phyloP scores from a whole-genome alignment of 495 filamentous ascomycete genomes.

The Penicillium paradoxum region DNA sequence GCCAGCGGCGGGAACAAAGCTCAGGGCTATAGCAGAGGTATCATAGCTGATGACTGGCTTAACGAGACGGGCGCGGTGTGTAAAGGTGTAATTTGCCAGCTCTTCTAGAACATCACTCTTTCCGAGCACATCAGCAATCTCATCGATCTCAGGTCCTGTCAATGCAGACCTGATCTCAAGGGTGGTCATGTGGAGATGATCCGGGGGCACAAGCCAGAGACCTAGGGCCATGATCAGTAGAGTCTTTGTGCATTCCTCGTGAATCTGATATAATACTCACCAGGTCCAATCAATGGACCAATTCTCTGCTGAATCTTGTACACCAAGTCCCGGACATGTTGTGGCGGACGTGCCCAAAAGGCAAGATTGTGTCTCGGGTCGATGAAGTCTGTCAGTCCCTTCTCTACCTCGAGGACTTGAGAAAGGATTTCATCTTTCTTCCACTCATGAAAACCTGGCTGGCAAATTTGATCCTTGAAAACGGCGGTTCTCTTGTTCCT shows the following conservation, averaged over 20 bases:
- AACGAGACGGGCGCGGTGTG: slow-evolving; percentile 64
- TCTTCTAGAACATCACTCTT: slow-evolving; percentile 36
- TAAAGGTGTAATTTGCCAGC: slow-evolving; percentile 59
- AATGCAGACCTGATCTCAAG: slow-evolving; percentile 74
- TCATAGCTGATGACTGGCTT: slow-evolving; percentile 84
- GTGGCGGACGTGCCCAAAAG: slow-evolving; percentile 81
- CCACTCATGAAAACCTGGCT: slow-evolving; percentile 62
- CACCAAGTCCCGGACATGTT: slow-evolving; percentile 60
- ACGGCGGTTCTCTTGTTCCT: slow-evolving; percentile 66
- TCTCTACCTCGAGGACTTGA: slow-evolving; percentile 43
- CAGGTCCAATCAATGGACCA: slow-evolving; percentile 50
- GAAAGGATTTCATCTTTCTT: slow-evolving; percentile 70
- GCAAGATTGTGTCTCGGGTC: slow-evolving; percentile 78
- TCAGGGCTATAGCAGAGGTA: slow-evolving; percentile 74
- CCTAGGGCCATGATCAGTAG: slow-evolving; percentile 38
- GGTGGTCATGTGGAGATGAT: slow-evolving; percentile 77
- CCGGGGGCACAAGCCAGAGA: slow-evolving; percentile 77
- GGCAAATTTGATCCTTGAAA: slow-evolving; percentile 63
- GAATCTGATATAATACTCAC: slow-evolving; percentile 44
- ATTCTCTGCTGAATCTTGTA: slow-evolving; percentile 63
- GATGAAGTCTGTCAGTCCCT: slow-evolving; percentile 46
- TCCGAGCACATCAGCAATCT: slow-evolving; percentile 50
- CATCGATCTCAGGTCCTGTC: slow-evolving; percentile 55
- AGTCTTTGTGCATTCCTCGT: background rate
- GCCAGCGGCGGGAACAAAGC: slow-evolving; percentile 72